Conservation (phyloP, 495 filamentous ascomycete species). For the Paragyromitra xinjiangensis region DNA sequence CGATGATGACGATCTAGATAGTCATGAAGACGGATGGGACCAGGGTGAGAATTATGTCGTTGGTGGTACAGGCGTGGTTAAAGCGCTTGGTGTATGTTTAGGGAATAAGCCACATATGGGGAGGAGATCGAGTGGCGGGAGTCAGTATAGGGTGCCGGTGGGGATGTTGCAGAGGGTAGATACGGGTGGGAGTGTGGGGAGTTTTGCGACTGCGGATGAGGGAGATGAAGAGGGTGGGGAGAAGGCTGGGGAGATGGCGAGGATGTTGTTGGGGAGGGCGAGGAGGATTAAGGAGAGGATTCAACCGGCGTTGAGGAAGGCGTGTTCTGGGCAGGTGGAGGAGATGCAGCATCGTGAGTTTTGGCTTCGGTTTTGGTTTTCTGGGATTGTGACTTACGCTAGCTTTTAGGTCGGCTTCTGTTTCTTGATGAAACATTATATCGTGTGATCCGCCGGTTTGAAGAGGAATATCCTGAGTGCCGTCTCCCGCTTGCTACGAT, state of each 20-base stretch:
- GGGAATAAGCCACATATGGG: conserved; percentile 68
- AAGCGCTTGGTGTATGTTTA: conserved; percentile 82
- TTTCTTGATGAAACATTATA: conserved; percentile 91
- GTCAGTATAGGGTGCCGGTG: neutral
- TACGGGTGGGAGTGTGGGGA: conserved; percentile 27
- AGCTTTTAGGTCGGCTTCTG: conserved; percentile 63
- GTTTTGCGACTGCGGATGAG: conserved; percentile 20
- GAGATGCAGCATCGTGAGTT: conserved; percentile 79
- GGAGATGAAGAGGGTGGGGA: conserved; percentile 33
- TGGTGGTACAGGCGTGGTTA: conserved; percentile 92
- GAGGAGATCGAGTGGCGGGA: conserved; percentile 14
- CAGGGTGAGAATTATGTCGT: conserved; percentile 96
- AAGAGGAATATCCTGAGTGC: conserved; percentile 93
- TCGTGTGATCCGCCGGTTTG: conserved; percentile 92
- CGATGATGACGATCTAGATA: conserved; percentile 64
- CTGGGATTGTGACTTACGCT: conserved; percentile 10
- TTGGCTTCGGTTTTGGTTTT: conserved; percentile 8
- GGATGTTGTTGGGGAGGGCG: conserved; percentile 82
- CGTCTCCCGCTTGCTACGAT: conserved; percentile 63
- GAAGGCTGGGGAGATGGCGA: conserved; percentile 91
- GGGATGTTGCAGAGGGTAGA: conserved; percentile 18
- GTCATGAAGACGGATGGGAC: conserved; percentile 71
- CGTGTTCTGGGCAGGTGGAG: conserved; percentile 68
- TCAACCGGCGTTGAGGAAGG: conserved; percentile 83
- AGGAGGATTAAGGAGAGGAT: conserved; percentile 85